These are phyloP conservation scores for Irpex sp. DNA, from an alignment of 1,284 basidiomycete genomes.

Conservation along the genomic window DNA sequence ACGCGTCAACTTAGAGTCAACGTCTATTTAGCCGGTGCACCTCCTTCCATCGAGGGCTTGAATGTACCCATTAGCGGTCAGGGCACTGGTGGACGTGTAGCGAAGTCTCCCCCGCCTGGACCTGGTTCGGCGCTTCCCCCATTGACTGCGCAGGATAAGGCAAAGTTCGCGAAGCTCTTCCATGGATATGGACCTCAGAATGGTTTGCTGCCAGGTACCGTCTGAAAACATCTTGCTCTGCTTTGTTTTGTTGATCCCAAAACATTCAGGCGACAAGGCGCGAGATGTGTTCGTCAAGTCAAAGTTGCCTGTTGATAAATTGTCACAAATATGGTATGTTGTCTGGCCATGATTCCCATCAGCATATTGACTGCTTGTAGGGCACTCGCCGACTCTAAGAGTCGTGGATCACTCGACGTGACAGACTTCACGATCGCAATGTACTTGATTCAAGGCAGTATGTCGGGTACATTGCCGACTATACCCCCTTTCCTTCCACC, in stretches of 20 bases:
- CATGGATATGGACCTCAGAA: conserved; percentile 67
- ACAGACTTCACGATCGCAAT: conserved; percentile 96
- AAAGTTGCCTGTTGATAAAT: conserved; percentile 83
- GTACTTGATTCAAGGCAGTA: conserved; percentile 91
- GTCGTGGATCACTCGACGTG: conserved; percentile 85
- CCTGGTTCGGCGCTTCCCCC: conserved; percentile 44
- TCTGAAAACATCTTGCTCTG: not conserved
- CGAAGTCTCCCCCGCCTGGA: conserved; percentile 55
- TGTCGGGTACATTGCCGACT: conserved; percentile 75
- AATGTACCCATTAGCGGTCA: conserved; percentile 40
- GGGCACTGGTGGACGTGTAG: conserved; percentile 47
- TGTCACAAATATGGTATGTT: conserved; percentile 90
- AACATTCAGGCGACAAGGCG: conserved; percentile 75
- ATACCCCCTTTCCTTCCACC: conserved; percentile 85
- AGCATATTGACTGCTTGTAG: conserved; percentile 36
- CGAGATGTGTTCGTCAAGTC: conserved; percentile 93
- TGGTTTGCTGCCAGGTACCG: conserved; percentile 73
- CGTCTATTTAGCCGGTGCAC: conserved; percentile 66
- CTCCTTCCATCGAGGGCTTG: conserved; percentile 79
- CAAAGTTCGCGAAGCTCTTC: conserved; percentile 83
- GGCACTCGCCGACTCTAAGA: conserved; percentile 93
- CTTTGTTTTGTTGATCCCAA: not conserved
- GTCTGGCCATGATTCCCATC: not conserved
- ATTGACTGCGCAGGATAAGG: conserved; percentile 74
- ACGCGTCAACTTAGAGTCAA: conserved; percentile 11